Percentiles rank a stretch among this genome's conserved stretches.
These are phyloP conservation scores for Yamadazyma jaroonii DNA, from an alignment of 1,139 yeast genomes.

Conservation along the genomic window DNA sequence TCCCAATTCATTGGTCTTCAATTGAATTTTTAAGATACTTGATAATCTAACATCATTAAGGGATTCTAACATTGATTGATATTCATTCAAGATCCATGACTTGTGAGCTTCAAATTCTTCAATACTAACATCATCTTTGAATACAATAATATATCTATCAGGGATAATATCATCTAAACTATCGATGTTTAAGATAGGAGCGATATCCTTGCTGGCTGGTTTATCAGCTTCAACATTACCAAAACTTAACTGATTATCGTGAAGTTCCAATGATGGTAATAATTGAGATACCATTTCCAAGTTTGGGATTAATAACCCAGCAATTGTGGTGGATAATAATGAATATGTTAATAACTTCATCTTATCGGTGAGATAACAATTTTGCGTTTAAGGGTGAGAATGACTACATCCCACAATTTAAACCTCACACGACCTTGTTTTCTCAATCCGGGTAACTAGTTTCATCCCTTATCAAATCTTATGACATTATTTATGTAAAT, in stretches of 20 bases:
- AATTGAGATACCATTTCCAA: conserved; percentile 4
- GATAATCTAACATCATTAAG: conserved; percentile 18
- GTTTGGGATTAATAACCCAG: conserved; percentile 8
- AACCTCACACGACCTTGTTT: too few species aligned
- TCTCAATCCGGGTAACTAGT: too few species aligned
- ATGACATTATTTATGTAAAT: too few species aligned
- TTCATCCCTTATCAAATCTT: too few species aligned
- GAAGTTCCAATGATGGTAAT: conserved; percentile 1
- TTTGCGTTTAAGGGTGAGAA: not conserved
- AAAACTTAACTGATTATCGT: not conserved
- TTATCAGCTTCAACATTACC: conserved; percentile 4
- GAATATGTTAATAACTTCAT: conserved; percentile 3
- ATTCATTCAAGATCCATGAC: conserved; percentile 48
- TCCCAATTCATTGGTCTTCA: conserved; percentile 11
- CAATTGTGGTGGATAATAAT: conserved; percentile 1
- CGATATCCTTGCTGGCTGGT: conserved; percentile 18
- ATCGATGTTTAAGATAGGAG: conserved; percentile 41
- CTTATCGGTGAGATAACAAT: not conserved
- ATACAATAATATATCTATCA: conserved; percentile 70
- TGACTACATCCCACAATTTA: not conserved
- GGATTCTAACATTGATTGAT: conserved; percentile 39
- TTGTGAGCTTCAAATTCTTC: conserved; percentile 60
- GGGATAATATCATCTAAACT: conserved; percentile 55
- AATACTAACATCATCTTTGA: conserved; percentile 57
- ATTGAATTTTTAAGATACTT: conserved; percentile 12